phyloP scores from a whole-genome alignment of 176 grass and related monocot species.

The Pontederia crassipes region DNA sequence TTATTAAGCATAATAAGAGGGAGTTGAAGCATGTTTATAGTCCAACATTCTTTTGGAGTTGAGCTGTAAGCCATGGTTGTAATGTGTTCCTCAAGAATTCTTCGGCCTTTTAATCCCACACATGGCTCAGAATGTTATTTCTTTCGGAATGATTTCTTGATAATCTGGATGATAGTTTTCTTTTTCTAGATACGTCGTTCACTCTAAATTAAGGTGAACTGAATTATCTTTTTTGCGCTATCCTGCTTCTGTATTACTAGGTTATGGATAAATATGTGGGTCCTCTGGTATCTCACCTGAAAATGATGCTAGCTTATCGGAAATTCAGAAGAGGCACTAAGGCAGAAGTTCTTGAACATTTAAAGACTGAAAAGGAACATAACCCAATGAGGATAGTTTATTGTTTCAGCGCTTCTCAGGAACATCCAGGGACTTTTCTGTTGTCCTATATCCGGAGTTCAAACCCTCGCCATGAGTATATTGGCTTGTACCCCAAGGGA shows the following conservation, averaged over 20 bases:
- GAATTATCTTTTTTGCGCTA: slow-evolving; percentile 2
- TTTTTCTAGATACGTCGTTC: neutral
- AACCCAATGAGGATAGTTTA: slow-evolving; percentile 96
- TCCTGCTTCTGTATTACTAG: slow-evolving; percentile 25
- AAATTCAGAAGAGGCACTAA: slow-evolving; percentile 90
- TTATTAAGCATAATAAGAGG: too few species aligned
- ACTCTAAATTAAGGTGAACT: neutral
- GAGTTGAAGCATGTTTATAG: too few species aligned
- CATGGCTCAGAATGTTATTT: too few species aligned
- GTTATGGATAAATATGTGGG: slow-evolving; percentile 98
- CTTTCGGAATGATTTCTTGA: neutral
- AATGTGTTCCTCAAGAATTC: too few species aligned
- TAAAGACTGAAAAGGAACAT: slow-evolving; percentile 58
- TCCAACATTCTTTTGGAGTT: too few species aligned
- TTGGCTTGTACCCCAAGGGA: slow-evolving; percentile 89
- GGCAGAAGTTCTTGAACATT: slow-evolving; percentile 62
- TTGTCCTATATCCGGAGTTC: slow-evolving; percentile 88
- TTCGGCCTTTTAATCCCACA: too few species aligned
- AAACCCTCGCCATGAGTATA: slow-evolving; percentile 95
- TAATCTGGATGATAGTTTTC: neutral
- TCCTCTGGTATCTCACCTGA: slow-evolving; percentile 74
- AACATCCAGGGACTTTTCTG: slow-evolving; percentile 93
- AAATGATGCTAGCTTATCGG: slow-evolving; percentile 82
- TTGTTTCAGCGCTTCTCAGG: slow-evolving; percentile 75
- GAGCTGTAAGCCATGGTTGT: too few species aligned